Evolutionary conservation across 306 rosid genomes (phyloP), one percentile per base, ranked within the genome.

Genomic region (Prunus padus): DNA sequence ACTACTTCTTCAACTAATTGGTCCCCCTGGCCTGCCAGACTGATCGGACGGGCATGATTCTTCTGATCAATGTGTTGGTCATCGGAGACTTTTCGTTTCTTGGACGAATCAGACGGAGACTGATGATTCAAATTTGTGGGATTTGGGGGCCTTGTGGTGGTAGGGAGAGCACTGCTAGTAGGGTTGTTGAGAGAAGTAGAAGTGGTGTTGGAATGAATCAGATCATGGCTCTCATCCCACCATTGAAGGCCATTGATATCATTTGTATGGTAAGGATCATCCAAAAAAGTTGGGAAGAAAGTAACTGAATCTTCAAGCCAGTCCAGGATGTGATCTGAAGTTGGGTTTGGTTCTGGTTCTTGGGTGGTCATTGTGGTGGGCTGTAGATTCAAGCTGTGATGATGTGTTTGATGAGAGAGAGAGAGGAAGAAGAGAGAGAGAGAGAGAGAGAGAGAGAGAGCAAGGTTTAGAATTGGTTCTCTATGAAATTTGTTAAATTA

Each of bases 291-390:
- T 37, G 97, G 89, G 49, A 88, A 86, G 81, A 80, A 88, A 42
- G 97, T 81, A 69, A 84, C 87, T 54, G 95, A 88, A 31, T 87
- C 96, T 80, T 87, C 93, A 37, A 91, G 82, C 97, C 96, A 94
- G 59, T 91, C 97, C 67, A 90, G 72, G 81, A 85, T 80, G 57
- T 91, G 94, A 83, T 91, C 98, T 50, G 90, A 65, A 40, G 82
- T 67, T 60, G 85, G 76, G 69, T 86, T 86, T 78, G 90, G 87
- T 60, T 65, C 80, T 42, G 84, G 66, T 72, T 87, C 87, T 80
- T 85, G 91, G 75, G 86, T 86, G 65, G 77, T 82, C 94, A 90
- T 90, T 71, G 50, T 83, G 26, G 5, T 20, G 10, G 28, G 47
- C 4, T 11, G 2, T 72, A 71, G 79, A 77, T 19, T 42, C 31